Base-by-base conservation (phyloP, 2,329 filamentous ascomycete genomes). In the Raffaelea ambrosiae region DNA sequence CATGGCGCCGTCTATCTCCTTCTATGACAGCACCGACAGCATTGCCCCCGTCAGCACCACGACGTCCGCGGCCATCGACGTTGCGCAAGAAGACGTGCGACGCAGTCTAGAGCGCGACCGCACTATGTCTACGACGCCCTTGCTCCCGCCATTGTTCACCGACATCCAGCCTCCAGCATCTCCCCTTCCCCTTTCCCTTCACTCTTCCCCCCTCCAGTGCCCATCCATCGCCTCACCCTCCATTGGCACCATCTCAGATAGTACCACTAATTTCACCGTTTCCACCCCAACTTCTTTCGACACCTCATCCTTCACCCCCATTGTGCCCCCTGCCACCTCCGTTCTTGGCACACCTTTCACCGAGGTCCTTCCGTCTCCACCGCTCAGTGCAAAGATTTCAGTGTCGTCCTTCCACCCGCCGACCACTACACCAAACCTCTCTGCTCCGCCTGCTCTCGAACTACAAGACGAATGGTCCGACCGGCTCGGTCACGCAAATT, bases 401-500 rank as follows among this genome's bases (percentile, higher is more conserved):
- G 66, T 84, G 36, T 80, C 86, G 0, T 95, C 89, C 0, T 84
- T 95, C 61, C 69, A 67, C 39, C 64, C 77, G 71, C 40, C 69
- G 56, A 68, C 62, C 55, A 76, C 63, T 45, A 69, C 76, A 33
- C 72, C 77, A 4, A 77, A 85, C 16, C 78, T 82, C 4, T 74
- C 44, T 9, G 20, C 46, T 8, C 19, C 48, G 10, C 29, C 44
- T 4, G 41, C 42, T 53, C 69, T 83, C 29, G 79, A 85, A 48
- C 79, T 81, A 5, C 74, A 82, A 44, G 88, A 95, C 61, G 81
- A 84, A 55, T 96, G 91, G 91, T 84, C 87, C 1, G 79, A 84
- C 59, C 81, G 81, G 48, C 78, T 97, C 14, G 91, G 91, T 23
- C 90, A 97, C 62, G 90, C 90, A 54, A 95, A 97, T 68, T 96